Percentiles rank a stretch among this genome's conserved stretches.
Evolutionary conservation across 345 rosid genomes (phyloP).

Genomic region (Trapa incisa): DNA sequence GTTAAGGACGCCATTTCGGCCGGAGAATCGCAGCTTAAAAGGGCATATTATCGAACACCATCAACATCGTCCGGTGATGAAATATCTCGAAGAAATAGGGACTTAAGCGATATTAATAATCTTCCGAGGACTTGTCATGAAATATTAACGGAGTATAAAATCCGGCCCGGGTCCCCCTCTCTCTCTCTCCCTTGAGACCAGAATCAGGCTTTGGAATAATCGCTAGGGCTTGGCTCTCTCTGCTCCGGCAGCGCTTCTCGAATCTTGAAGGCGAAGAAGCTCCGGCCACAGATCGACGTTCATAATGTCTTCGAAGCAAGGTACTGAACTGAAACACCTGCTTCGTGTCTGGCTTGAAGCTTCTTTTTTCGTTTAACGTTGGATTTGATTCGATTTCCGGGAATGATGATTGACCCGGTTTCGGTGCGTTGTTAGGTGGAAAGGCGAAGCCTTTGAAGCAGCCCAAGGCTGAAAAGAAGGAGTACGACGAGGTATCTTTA

Average conservation of each 20-base stretch:
- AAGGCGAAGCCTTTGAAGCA: constrained; percentile 83
- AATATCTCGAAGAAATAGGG: not conserved
- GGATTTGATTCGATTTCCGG: not conserved
- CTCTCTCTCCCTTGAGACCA: not conserved
- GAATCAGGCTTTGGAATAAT: not conserved
- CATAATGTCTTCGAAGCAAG: constrained; percentile 19
- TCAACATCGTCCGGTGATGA: too few species aligned
- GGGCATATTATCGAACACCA: not conserved
- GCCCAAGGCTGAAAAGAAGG: constrained; percentile 57
- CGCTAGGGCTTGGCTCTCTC: not conserved
- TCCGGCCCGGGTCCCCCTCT: not conserved
- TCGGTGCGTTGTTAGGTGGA: constrained; percentile 20
- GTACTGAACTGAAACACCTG: not conserved
- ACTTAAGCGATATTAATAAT: not conserved
- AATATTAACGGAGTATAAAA: not conserved
- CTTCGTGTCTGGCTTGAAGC: not conserved
- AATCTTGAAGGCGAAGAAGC: not conserved
- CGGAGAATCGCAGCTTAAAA: not conserved
- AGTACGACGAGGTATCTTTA: constrained; percentile 55
- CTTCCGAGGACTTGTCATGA: not conserved
- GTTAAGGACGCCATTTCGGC: too few species aligned
- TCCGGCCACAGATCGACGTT: constrained; percentile 3
- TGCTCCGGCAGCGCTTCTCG: not conserved
- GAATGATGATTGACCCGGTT: not conserved
- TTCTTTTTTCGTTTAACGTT: not conserved